Evolutionary conservation across 768 basidiomycete genomes (phyloP).

Genomic region (Agrocybe pediades): DNA sequence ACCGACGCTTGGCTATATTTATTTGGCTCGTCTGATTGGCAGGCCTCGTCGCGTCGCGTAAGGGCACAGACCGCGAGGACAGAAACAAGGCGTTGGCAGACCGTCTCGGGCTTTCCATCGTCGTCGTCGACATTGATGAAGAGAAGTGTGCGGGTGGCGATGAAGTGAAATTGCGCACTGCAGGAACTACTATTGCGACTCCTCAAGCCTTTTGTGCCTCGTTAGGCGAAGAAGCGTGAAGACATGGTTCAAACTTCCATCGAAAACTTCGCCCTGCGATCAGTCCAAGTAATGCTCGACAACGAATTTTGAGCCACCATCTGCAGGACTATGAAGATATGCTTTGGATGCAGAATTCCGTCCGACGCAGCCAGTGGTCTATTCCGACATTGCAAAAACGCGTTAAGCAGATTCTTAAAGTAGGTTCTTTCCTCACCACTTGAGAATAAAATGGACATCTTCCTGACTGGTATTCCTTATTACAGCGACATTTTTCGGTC

Average conservation of each 20-base stretch:
- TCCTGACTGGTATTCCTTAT: too few relatives aligned
- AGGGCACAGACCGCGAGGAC: too few relatives aligned
- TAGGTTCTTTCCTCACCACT: conserved; percentile 27
- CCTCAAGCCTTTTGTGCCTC: too few relatives aligned
- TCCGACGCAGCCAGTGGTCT: conserved; percentile 54
- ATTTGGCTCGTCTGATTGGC: too few relatives aligned
- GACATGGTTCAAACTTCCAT: conserved; percentile 37
- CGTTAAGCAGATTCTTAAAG: conserved; percentile 56
- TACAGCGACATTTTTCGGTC: conserved; percentile 52
- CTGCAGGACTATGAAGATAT: conserved; percentile 55
- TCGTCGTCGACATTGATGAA: conserved; percentile 38
- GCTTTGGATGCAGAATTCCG: conserved; percentile 54
- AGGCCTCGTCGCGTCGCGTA: too few relatives aligned
- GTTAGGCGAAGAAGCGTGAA: too few relatives aligned
- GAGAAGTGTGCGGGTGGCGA: conserved; percentile 40
- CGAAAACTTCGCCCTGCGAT: conserved; percentile 40
- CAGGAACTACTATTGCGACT: background rate
- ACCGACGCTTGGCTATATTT: too few relatives aligned
- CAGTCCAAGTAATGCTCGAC: conserved; percentile 49
- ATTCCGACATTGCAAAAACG: conserved; percentile 59
- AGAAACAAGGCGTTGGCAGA: too few relatives aligned
- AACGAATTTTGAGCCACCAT: conserved; percentile 59
- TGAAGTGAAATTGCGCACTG: conserved; percentile 35
- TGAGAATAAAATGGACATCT: too few relatives aligned
- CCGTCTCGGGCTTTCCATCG: too few relatives aligned